Conservation (phyloP, 805 yeast genomes). For the Debaryomyces prosopidis region DNA sequence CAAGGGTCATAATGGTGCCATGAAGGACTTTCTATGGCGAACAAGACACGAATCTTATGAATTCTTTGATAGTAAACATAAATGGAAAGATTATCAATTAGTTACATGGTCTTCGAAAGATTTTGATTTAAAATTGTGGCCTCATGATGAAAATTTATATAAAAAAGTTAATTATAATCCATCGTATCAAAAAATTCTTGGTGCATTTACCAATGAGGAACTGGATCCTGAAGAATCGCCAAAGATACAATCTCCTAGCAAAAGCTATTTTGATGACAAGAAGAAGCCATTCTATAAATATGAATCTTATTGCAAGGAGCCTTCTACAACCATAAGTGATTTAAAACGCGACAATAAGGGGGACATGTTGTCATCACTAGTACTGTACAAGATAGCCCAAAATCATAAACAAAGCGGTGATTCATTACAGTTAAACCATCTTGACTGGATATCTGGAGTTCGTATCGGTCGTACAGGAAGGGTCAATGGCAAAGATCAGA, state of each 20-base stretch:
- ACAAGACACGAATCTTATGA: constrained; percentile 38
- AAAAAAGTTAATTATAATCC: constrained; percentile 40
- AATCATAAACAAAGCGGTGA: constrained; percentile 28
- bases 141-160: constrained; percentile 42
- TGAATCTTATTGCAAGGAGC: constrained; percentile 37
- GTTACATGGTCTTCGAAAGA: constrained; percentile 92
- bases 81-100: constrained; percentile 83
- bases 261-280: not conserved
- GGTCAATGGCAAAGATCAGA: constrained; percentile 8
- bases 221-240: constrained; percentile 11
- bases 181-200: constrained; percentile 24
- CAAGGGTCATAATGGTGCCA: constrained; percentile 80
- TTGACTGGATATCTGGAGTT: constrained; percentile 94
- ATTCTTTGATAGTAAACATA: constrained; percentile 44
- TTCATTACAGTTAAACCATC: constrained; percentile 57
- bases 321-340: constrained; percentile 34
- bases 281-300: constrained; percentile 18
- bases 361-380: constrained; percentile 37
- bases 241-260: not conserved
- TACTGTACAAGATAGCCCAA: constrained; percentile 34
- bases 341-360: constrained; percentile 30
- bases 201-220: constrained; percentile 13
- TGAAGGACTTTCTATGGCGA: constrained; percentile 89
- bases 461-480: constrained; percentile 61
- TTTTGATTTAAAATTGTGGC: constrained; percentile 83